Percentiles rank a stretch among this genome's conserved stretches.
These are phyloP conservation scores for Diddensiella transvaalensis DNA, from an alignment of 805 yeast species.

Conservation along the genomic window DNA sequence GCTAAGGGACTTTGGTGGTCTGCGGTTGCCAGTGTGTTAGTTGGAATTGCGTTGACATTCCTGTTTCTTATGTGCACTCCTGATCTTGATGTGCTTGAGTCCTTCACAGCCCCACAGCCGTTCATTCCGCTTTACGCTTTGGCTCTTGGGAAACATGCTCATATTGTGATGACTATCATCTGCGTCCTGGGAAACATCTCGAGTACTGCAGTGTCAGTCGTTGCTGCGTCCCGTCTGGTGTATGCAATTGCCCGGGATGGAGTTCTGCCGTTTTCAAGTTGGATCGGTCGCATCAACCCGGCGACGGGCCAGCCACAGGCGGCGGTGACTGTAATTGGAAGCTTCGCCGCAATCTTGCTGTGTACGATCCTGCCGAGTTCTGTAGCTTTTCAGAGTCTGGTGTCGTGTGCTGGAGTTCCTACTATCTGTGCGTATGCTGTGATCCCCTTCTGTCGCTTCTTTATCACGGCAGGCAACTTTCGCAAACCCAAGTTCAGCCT, in stretches of 20 bases:
- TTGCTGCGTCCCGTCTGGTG: constrained; percentile 25
- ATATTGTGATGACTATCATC: constrained; percentile 21
- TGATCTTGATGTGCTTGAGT: constrained; percentile 16
- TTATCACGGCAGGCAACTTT: constrained; percentile 14
- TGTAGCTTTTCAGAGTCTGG: constrained; percentile 25
- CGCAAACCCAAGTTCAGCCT: constrained; percentile 18
- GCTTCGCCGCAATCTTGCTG: constrained; percentile 22
- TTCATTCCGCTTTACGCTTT: constrained; percentile 23
- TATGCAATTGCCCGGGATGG: constrained; percentile 27
- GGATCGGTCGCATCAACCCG: constrained; percentile 22
- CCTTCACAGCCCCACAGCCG: constrained; percentile 23
- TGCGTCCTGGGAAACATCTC: constrained; percentile 14
- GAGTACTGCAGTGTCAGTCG: constrained; percentile 19
- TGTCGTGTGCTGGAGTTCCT: constrained; percentile 25
- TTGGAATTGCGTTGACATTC: constrained; percentile 17
- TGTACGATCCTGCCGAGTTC: constrained; percentile 23
- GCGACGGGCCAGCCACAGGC: constrained; percentile 21
- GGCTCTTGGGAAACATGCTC: constrained; percentile 24
- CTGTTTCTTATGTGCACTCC: constrained; percentile 25
- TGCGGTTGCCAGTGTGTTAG: constrained; percentile 17
- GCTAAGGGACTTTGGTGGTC: constrained; percentile 24
- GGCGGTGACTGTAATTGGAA: constrained; percentile 22
- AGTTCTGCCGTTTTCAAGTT: constrained; percentile 23
- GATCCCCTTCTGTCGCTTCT: constrained; percentile 22
- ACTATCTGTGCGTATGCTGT: constrained; percentile 24